Conservation (phyloP, 768 basidiomycete genomes). For the Rhizopogon vulgaris region DNA sequence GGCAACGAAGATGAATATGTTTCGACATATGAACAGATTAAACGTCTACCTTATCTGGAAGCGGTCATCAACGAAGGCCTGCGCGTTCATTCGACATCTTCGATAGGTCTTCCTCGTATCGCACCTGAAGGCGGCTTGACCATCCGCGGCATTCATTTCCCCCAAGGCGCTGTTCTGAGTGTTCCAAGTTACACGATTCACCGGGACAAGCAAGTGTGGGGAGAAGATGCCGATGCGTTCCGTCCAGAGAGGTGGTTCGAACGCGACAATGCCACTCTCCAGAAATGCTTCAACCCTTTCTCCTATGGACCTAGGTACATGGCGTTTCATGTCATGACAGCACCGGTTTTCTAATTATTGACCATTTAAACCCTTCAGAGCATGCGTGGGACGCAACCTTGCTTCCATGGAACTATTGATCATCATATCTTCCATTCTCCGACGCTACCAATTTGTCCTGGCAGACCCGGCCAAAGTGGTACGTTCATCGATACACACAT, state of each 20-base stretch:
- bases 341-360: not conserved
- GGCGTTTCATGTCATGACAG: not conserved
- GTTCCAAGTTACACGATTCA: conserved; percentile 85
- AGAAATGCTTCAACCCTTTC: conserved; percentile 81
- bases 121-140: conserved; percentile 72
- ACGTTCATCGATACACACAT: conserved; percentile 15
- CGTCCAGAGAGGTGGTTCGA: conserved; percentile 87
- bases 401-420: conserved; percentile 75
- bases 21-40: conserved; percentile 61
- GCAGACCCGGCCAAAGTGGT: conserved; percentile 53
- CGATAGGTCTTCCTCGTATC: conserved; percentile 76
- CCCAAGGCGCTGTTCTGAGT: conserved; percentile 68
- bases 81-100: conserved; percentile 78
- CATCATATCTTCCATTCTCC: conserved; percentile 75
- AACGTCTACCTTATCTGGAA: conserved; percentile 71
- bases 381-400: conserved; percentile 80
- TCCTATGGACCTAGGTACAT: conserved; percentile 71
- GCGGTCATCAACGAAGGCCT: conserved; percentile 86
- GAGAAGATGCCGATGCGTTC: conserved; percentile 66
- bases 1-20: conserved; percentile 55
- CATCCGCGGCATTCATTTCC: conserved; percentile 48
- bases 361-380: conserved; percentile 32
- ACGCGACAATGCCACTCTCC: conserved; percentile 49
- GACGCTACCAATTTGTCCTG: conserved; percentile 70
- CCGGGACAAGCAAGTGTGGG: conserved; percentile 68